Conservation (phyloP, 306 rosid species). For the Macrotyloma uniflorum region DNA sequence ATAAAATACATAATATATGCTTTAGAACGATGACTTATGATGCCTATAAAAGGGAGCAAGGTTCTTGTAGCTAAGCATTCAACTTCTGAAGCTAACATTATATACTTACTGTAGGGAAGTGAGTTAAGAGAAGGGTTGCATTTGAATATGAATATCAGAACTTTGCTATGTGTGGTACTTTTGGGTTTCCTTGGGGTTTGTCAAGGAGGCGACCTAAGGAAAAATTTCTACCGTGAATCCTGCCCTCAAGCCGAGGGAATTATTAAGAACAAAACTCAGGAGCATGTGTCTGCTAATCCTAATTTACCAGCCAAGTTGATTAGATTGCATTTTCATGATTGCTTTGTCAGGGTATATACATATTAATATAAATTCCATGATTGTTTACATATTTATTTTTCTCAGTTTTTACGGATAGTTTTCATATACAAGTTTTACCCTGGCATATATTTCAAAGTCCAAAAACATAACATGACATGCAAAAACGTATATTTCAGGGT, state of each 20-base stretch:
- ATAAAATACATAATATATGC: not conserved
- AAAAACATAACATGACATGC: constrained; percentile 4
- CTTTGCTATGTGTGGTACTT: constrained; percentile 31
- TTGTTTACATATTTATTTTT: not conserved
- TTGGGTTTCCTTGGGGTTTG: constrained; percentile 42
- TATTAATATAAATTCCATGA: not conserved
- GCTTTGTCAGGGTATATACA: constrained; percentile 62
- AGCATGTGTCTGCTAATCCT: constrained; percentile 45
- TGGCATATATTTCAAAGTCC: not conserved
- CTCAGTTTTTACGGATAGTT: not conserved
- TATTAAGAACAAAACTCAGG: constrained; percentile 31
- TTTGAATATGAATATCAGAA: constrained; percentile 39
- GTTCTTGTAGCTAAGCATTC: constrained; percentile 14
- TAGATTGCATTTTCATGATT: constrained; percentile 68
- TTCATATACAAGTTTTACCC: not conserved
- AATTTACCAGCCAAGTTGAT: constrained; percentile 58
- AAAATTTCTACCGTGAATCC: constrained; percentile 46
- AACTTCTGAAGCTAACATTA: constrained; percentile 22
- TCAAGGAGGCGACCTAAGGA: constrained; percentile 45
- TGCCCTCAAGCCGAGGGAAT: constrained; percentile 57
- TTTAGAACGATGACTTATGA: not conserved
- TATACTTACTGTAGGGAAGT: not conserved
- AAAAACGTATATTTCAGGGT: constrained; percentile 46
- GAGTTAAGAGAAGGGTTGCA: not conserved
- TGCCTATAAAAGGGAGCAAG: constrained; percentile 38